Percentiles rank a stretch among this genome's conserved stretches.
Conservation (phyloP, 257 asterid species). For the Vinca minor region DNA sequence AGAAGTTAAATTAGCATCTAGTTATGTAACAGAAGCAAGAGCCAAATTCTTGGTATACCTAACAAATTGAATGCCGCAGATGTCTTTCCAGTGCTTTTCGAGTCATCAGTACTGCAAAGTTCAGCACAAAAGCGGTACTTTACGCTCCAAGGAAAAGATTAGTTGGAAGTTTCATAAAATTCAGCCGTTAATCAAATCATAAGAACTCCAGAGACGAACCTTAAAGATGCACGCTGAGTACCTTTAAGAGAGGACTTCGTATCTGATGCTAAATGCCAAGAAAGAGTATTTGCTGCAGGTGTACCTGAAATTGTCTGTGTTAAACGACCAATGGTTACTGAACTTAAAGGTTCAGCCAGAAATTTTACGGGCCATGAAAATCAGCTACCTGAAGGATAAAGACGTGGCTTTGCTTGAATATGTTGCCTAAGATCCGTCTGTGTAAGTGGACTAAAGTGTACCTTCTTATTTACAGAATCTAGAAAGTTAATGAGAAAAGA, state of each 20-base stretch:
- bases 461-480: slow-evolving; percentile 84
- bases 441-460: slow-evolving; percentile 63
- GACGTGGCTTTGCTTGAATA: slow-evolving; percentile 43
- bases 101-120: slow-evolving; percentile 50
- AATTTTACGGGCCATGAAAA: slow-evolving; percentile 4
- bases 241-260: slow-evolving; percentile 79
- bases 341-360: slow-evolving; percentile 1
- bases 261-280: slow-evolving; percentile 98
- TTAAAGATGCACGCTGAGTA: slow-evolving; percentile 41
- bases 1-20: neutral
- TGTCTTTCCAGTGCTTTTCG: slow-evolving; percentile 33
- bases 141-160: slow-evolving; percentile 8
- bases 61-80: slow-evolving; percentile 35
- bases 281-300: slow-evolving; percentile 70
- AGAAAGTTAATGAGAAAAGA: slow-evolving; percentile 18
- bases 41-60: slow-evolving; percentile 29
- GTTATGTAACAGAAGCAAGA: slow-evolving; percentile 2
- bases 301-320: slow-evolving; percentile 39
- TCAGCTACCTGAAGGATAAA: slow-evolving; percentile 57
- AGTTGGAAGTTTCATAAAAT: neutral
- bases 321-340: neutral
- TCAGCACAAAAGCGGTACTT: slow-evolving; percentile 8
- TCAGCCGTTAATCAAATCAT: neutral
- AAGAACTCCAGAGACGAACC: slow-evolving; percentile 39
- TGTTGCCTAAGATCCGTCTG: slow-evolving; percentile 54